Base-by-base conservation (phyloP, 208 protist species). In the Crithidia sp. region DNA sequence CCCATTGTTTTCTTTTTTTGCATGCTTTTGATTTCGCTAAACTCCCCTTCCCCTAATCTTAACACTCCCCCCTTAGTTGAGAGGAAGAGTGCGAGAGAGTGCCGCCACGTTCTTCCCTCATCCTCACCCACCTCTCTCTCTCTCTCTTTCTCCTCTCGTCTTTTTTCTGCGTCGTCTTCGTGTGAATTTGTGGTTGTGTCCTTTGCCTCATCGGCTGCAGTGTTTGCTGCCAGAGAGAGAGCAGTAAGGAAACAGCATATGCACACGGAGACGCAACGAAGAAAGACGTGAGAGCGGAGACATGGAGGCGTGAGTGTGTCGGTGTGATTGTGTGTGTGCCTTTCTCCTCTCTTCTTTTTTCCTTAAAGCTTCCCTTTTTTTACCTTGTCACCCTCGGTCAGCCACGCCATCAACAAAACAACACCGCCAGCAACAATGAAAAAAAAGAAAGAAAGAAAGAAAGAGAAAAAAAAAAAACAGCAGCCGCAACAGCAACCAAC, bases 401-500 rank as follows among this genome's bases (percentile, higher is more conserved):
- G 36, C 63, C 64, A 73, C n/a, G 76, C 17, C 43, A 47, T 84
- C 53, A 68, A 57, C 14, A 62, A 77, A 49, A 73, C 72, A 72
- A 78, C 66, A 78, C 65, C 55, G 61, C 36, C 10, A 76, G 56
- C 40, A 69, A 40, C 50, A 71, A 66, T 8, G 28, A 67, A 44
- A 36, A 43, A 71, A 19, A 57, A 57, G 56, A 74, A 62, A 65
- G 62, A 72, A 43, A 71, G 3, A 50, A 0, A 70, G 13, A 68
- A 52, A 67, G 76, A 76, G 50, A 70, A 65, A 66, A 4, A 54
- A 54, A 41, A 4, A 43, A 5, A 13, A 44, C 16, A 10, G n/a
- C 28, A 50, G 19, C 56, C 12, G 6, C 50, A 43, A 37, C 44
- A 69, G 73, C 77, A 57, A 28, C 43, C 12, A 64, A 5, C 61